These are phyloP conservation scores for Bacidia gigantensis DNA, from an alignment of 495 filamentous ascomycete species.

Conservation along the genomic window DNA sequence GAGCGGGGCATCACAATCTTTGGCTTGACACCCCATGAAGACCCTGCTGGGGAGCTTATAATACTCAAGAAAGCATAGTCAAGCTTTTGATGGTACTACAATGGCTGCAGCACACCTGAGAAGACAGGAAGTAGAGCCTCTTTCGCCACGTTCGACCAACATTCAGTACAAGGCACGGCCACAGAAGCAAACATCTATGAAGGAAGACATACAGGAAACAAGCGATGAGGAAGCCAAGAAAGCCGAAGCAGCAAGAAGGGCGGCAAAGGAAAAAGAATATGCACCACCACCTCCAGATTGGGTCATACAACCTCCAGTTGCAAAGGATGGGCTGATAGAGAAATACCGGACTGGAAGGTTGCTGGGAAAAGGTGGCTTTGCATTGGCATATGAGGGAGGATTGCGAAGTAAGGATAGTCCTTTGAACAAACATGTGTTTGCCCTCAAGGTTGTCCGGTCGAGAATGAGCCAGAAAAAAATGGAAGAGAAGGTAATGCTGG, in stretches of 20 bases:
- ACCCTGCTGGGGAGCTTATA: too few relatives aligned
- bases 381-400: constrained; percentile 74
- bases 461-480: constrained; percentile 74
- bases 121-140: constrained; percentile 39
- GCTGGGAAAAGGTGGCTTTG: constrained; percentile 90
- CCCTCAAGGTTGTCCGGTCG: constrained; percentile 82
- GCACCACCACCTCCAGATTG: constrained; percentile 63
- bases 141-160: constrained; percentile 61
- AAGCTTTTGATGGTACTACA: neutral
- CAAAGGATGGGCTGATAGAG: constrained; percentile 50
- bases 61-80: too few relatives aligned
- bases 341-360: constrained; percentile 71
- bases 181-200: constrained; percentile 31
- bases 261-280: constrained; percentile 51
- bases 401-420: constrained; percentile 45
- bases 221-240: constrained; percentile 34
- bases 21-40: too few relatives aligned
- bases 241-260: constrained; percentile 33
- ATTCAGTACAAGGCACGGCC: constrained; percentile 33
- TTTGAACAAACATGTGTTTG: constrained; percentile 33
- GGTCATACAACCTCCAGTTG: constrained; percentile 55
- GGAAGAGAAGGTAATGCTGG: constrained; percentile 67
- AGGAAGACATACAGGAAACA: neutral
- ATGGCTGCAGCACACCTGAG: neutral
- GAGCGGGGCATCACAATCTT: too few relatives aligned